phyloP scores from a whole-genome alignment of 805 yeast genomes.

The Tetrapisispora phaffii region DNA sequence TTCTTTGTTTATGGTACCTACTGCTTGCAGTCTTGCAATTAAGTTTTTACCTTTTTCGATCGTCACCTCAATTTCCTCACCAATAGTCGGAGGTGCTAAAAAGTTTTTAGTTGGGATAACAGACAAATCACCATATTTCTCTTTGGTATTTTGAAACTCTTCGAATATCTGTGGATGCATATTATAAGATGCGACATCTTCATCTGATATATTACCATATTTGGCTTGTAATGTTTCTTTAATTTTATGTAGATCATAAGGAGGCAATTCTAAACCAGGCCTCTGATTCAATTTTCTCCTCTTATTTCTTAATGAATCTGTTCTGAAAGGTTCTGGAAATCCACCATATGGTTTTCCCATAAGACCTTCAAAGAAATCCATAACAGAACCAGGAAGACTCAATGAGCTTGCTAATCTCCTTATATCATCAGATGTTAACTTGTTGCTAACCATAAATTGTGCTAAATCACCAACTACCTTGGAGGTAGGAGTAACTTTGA shows the following conservation, averaged over 20 bases:
- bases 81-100: conserved; percentile 73
- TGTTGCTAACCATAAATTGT: conserved; percentile 95
- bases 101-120: conserved; percentile 87
- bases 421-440: conserved; percentile 74
- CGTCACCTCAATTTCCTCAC: conserved; percentile 77
- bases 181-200: conserved; percentile 85
- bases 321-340: conserved; percentile 95
- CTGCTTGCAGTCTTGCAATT: conserved; percentile 80
- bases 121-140: conserved; percentile 80
- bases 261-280: conserved; percentile 82
- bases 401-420: conserved; percentile 73
- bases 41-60: conserved; percentile 90
- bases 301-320: conserved; percentile 80
- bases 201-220: conserved; percentile 69
- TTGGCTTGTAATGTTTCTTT: conserved; percentile 61
- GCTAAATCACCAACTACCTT: conserved; percentile 98
- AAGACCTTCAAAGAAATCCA: conserved; percentile 95
- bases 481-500: conserved; percentile 95
- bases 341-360: conserved; percentile 99
- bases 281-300: conserved; percentile 77
- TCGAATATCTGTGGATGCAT: conserved; percentile 97
- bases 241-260: conserved; percentile 64
- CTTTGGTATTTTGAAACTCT: conserved; percentile 60
- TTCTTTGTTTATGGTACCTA: conserved; percentile 73
- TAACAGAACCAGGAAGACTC: conserved; percentile 95